Percentiles rank a stretch among this genome's conserved stretches.
These are phyloP conservation scores for Cercospora citrullina DNA, from an alignment of 2,329 filamentous ascomycete species.

Conservation along the genomic window DNA sequence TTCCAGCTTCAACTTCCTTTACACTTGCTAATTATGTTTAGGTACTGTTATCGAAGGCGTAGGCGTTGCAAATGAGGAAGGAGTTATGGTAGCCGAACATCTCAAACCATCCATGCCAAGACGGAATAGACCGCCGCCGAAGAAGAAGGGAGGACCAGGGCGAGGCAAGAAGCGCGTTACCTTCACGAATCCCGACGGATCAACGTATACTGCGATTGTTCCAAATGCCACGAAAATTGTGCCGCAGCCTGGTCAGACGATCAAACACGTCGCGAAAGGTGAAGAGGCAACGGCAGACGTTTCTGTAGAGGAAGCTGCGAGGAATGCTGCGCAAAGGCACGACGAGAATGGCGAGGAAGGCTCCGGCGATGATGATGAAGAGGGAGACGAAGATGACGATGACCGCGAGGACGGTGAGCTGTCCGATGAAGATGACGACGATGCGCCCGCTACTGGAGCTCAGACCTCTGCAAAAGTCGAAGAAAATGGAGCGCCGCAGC, in stretches of 20 bases:
- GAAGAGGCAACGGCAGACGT: slow-evolving; percentile 40
- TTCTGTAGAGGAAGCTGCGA: slow-evolving; percentile 42
- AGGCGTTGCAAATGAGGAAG: slow-evolving; percentile 61
- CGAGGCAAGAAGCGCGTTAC: slow-evolving; percentile 75
- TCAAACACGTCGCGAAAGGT: slow-evolving; percentile 40
- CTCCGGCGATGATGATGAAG: slow-evolving; percentile 53
- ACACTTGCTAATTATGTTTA: not conserved
- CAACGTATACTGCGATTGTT: slow-evolving; percentile 43
- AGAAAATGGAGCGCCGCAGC: slow-evolving; percentile 12
- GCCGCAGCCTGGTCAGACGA: slow-evolving; percentile 37
- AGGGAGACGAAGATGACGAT: slow-evolving; percentile 49
- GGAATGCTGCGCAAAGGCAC: slow-evolving; percentile 50
- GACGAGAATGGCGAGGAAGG: slow-evolving; percentile 49
- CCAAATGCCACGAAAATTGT: slow-evolving; percentile 42
- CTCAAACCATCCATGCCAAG: slow-evolving; percentile 42
- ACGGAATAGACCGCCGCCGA: slow-evolving; percentile 75
- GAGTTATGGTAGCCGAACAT: slow-evolving; percentile 55
- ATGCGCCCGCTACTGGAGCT: slow-evolving; percentile 29
- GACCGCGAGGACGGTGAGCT: slow-evolving; percentile 42
- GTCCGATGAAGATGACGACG: slow-evolving; percentile 37
- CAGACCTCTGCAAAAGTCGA: slow-evolving; percentile 25
- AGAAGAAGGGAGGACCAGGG: slow-evolving; percentile 72
- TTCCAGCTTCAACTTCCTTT: not conserved
- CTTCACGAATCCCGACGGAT: slow-evolving; percentile 51
- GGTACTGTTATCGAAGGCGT: slow-evolving; percentile 59